These are phyloP conservation scores for Plasmodium berghei DNA, from an alignment of 169 alveolate genomes.

Conservation along the genomic window DNA sequence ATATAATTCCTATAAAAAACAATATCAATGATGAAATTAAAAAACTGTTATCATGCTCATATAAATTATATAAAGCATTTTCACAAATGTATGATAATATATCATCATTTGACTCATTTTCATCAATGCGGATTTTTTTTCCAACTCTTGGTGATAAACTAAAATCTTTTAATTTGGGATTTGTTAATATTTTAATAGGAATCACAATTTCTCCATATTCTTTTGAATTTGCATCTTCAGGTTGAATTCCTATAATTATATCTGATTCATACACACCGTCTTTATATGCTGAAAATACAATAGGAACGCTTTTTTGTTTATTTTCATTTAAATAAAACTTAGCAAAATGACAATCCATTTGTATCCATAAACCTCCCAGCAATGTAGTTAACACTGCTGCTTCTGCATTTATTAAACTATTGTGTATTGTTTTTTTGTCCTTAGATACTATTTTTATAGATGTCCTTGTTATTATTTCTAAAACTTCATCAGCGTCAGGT, in stretches of 20 bases:
- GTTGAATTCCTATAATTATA: conserved; percentile 51
- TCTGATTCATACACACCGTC: conserved; percentile 62
- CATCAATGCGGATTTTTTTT: conserved; percentile 22
- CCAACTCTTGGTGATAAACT: conserved; percentile 36
- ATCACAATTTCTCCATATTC: conserved; percentile 66
- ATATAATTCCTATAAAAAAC: conserved; percentile 15
- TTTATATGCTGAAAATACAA: conserved; percentile 71
- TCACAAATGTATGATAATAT: conserved; percentile 59
- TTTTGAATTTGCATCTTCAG: conserved; percentile 36
- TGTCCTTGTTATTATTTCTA: conserved; percentile 60
- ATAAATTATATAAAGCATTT: conserved; percentile 54
- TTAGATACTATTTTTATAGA: conserved; percentile 27
- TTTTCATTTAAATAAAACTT: conserved; percentile 30
- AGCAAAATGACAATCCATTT: conserved; percentile 65
- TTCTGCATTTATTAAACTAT: conserved; percentile 66
- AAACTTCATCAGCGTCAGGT: conserved; percentile 56
- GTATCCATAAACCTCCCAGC: conserved; percentile 77
- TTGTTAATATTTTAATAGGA: conserved; percentile 62
- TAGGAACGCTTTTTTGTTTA: conserved; percentile 58
- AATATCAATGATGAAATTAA: conserved; percentile 17
- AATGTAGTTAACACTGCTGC: conserved; percentile 75
- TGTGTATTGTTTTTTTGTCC: conserved; percentile 36
- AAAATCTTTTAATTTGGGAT: conserved; percentile 16
- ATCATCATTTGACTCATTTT: conserved; percentile 61
- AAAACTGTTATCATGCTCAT: conserved; percentile 19